Conservation (phyloP, 192 early-diverging fungal species). For the Phlyctochytrium bullatum region DNA sequence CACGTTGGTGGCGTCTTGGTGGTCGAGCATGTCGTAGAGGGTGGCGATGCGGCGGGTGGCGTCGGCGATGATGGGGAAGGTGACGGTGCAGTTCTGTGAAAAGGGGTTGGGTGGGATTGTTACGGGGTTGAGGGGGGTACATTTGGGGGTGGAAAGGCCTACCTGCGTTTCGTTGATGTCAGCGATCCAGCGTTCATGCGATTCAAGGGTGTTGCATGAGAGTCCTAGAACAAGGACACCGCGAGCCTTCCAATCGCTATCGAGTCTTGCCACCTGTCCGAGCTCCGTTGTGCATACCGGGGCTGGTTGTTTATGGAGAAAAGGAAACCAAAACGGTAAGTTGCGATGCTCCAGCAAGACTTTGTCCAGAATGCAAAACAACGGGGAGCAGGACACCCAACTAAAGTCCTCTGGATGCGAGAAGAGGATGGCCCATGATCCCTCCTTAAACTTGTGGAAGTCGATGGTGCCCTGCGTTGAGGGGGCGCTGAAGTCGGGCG, state of each 20-base stretch:
- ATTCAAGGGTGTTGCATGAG: constrained; percentile 80
- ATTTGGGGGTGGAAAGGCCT: constrained; percentile 1
- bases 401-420: constrained; percentile 98
- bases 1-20: constrained; percentile 88
- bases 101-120: no score
- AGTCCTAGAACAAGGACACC: constrained; percentile 91
- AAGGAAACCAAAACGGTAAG: constrained; percentile 3
- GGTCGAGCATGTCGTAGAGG: constrained; percentile 97
- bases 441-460: constrained; percentile 85
- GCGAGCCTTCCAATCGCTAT: constrained; percentile 72
- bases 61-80: constrained; percentile 97
- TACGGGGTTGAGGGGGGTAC: background rate
- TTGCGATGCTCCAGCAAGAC: no score
- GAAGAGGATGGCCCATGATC: constrained; percentile 93
- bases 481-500: constrained; percentile 74
- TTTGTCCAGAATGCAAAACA: background rate
- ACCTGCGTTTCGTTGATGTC: constrained; percentile 89
- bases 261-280: constrained; percentile 83
- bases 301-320: constrained; percentile 32
- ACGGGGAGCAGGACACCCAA: constrained; percentile 39
- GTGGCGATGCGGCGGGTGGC: constrained; percentile 77
- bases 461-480: constrained; percentile 89
- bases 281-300: constrained; percentile 98
- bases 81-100: constrained; percentile 58
- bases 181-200: constrained; percentile 84